Percentiles rank a stretch among this genome's conserved stretches.
Evolutionary conservation across 164 flowering plant genomes (phyloP).

Genomic region (Kalanchoe fedtschenkoi): DNA sequence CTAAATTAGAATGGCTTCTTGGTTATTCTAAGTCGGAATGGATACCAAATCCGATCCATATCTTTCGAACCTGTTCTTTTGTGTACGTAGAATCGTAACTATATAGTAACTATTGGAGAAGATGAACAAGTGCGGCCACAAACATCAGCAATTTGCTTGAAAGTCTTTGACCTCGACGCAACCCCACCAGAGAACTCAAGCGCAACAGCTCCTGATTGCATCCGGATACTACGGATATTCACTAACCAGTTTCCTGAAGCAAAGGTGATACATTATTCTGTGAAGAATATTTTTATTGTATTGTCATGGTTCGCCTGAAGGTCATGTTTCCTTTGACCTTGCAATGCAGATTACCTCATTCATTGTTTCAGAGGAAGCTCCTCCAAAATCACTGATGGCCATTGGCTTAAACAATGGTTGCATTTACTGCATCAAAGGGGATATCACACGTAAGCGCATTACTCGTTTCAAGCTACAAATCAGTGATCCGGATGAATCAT

Average conservation of each 20-base stretch:
- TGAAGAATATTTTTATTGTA: too few relatives aligned
- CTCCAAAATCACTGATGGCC: conserved; percentile 75
- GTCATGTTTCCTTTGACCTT: background rate
- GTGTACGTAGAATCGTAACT: conserved; percentile 90
- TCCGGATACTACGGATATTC: conserved; percentile 80
- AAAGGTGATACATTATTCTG: conserved; percentile 34
- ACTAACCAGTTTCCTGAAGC: conserved; percentile 89
- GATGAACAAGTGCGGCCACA: conserved; percentile 75
- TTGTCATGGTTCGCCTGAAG: background rate
- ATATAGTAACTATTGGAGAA: conserved; percentile 75
- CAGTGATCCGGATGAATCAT: conserved; percentile 36
- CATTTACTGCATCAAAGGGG: conserved; percentile 95
- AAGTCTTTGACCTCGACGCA: conserved; percentile 91
- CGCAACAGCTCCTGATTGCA: conserved; percentile 59
- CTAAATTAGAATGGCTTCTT: background rate
- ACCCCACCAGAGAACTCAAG: conserved; percentile 81
- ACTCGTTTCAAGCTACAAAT: conserved; percentile 84
- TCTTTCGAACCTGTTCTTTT: conserved; percentile 8
- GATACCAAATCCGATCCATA: background rate
- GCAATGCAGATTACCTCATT: conserved; percentile 77
- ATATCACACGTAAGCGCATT: conserved; percentile 90
- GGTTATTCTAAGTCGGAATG: too few relatives aligned
- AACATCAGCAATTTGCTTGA: conserved; percentile 60
- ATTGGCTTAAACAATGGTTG: conserved; percentile 79
- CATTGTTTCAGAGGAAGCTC: conserved; percentile 84